phyloP scores from a whole-genome alignment of 768 basidiomycete genomes.

The Boletus rubroflammeus region DNA sequence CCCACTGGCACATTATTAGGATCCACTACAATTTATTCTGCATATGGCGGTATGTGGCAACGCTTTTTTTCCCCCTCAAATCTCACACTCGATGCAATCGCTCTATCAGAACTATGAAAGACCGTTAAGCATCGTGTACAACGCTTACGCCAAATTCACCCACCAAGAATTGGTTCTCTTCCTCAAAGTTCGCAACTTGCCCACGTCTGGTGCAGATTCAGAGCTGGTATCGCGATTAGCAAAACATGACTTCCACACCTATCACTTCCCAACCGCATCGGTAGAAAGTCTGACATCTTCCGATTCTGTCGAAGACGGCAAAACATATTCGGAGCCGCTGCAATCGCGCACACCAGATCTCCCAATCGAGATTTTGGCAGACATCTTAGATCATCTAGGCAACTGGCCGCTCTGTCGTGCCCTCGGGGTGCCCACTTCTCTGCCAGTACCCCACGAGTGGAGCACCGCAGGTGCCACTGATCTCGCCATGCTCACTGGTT shows the following conservation, averaged over 20 bases:
- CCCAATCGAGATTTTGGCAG: slow-evolving; percentile 71
- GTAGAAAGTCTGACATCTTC: slow-evolving; percentile 29
- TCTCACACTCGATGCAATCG: slow-evolving; percentile 21
- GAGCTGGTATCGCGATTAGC: slow-evolving; percentile 72
- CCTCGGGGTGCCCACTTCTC: slow-evolving; percentile 67
- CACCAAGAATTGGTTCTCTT: slow-evolving; percentile 72
- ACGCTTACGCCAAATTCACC: slow-evolving; percentile 66
- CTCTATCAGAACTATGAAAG: slow-evolving; percentile 23
- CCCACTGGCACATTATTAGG: slow-evolving; percentile 6
- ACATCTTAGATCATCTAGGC: slow-evolving; percentile 73
- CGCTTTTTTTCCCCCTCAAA: neutral
- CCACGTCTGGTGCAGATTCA: slow-evolving; percentile 54
- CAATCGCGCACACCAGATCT: slow-evolving; percentile 52
- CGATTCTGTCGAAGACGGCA: slow-evolving; percentile 15
- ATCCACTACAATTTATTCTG: slow-evolving; percentile 1
- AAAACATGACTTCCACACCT: slow-evolving; percentile 71
- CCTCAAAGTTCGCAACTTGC: slow-evolving; percentile 68
- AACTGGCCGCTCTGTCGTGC: slow-evolving; percentile 85
- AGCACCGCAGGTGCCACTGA: slow-evolving; percentile 64
- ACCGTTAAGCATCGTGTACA: slow-evolving; percentile 46
- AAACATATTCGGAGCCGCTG: slow-evolving; percentile 26
- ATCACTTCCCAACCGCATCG: slow-evolving; percentile 47
- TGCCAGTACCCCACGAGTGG: slow-evolving; percentile 70
- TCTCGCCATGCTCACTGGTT: slow-evolving; percentile 65
- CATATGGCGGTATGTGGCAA: slow-evolving; percentile 40